Conservation (phyloP, 2,329 filamentous ascomycete species). For the Fusarium staphyleae region DNA sequence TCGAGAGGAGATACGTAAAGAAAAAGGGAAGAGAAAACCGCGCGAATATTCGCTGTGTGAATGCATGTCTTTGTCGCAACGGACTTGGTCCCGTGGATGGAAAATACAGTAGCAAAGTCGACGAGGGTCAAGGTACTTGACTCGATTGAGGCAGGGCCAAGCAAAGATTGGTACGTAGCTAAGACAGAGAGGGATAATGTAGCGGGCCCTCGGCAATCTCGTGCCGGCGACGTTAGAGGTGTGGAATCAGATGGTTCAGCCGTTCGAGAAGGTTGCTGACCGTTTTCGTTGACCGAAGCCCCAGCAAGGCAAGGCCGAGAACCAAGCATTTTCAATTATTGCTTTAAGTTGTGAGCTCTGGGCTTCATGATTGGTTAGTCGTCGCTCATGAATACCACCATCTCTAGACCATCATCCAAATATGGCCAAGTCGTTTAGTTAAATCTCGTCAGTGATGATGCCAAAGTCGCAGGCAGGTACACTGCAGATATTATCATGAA, state of each 20-base stretch:
- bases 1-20: slow-evolving; percentile 2
- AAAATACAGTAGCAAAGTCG: slow-evolving; percentile 15
- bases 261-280: slow-evolving; percentile 13
- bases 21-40: slow-evolving; percentile 10
- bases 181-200: slow-evolving; percentile 5
- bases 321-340: slow-evolving; percentile 1
- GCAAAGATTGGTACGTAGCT: slow-evolving; percentile 4
- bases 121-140: slow-evolving; percentile 13
- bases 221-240: slow-evolving; percentile 24
- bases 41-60: slow-evolving; percentile 24
- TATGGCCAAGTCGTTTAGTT: neutral
- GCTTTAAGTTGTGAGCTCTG: too few relatives aligned
- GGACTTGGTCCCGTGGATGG: slow-evolving; percentile 27
- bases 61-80: neutral
- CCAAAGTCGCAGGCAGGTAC: neutral
- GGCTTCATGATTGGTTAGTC: slow-evolving; percentile 24
- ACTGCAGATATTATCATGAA: neutral
- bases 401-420: slow-evolving; percentile 7
- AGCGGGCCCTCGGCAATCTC: slow-evolving; percentile 33
- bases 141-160: slow-evolving; percentile 29
- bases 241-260: slow-evolving; percentile 26
- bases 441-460: neutral
- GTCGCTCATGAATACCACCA: neutral
- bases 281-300: slow-evolving; percentile 34
- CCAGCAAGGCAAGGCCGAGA: slow-evolving; percentile 3